A percentile compares a stretch with the other conserved stretches of the same genome.
Conservation (phyloP, 441 rosid genomes). For the Rhodomyrtus psidioides region DNA sequence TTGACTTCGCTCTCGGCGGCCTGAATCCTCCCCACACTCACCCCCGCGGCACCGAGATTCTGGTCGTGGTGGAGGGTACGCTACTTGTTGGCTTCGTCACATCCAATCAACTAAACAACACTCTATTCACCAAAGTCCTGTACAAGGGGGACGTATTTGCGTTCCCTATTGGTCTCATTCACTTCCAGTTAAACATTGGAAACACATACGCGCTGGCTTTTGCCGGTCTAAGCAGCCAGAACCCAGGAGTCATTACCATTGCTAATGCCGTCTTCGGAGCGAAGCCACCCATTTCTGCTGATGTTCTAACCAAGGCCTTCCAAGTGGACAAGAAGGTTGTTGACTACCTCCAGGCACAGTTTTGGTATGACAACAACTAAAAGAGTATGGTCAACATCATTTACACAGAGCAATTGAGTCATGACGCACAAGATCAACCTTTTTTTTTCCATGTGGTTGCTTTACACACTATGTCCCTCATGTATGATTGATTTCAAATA, state of each 20-base stretch:
- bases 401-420: neutral
- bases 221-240: neutral
- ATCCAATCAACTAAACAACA: neutral
- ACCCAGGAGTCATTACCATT: neutral
- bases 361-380: neutral
- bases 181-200: neutral
- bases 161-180: neutral
- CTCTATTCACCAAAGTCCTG: neutral
- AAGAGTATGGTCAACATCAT: neutral
- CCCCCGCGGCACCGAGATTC: too few relatives aligned
- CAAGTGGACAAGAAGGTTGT: too few relatives aligned
- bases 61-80: too few relatives aligned
- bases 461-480: neutral
- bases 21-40: too few relatives aligned
- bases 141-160: neutral
- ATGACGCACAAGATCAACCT: neutral
- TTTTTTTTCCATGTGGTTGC: neutral
- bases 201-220: neutral
- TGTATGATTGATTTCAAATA: neutral
- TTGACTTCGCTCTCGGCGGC: too few relatives aligned
- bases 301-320: too few relatives aligned
- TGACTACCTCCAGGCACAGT: too few relatives aligned
- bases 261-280: too few relatives aligned
- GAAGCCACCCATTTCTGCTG: too few relatives aligned
- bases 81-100: neutral